Percentiles rank a stretch among this genome's conserved stretches.
phyloP scores from a whole-genome alignment of 139 green algal genomes.

The Chlorella sp. region DNA sequence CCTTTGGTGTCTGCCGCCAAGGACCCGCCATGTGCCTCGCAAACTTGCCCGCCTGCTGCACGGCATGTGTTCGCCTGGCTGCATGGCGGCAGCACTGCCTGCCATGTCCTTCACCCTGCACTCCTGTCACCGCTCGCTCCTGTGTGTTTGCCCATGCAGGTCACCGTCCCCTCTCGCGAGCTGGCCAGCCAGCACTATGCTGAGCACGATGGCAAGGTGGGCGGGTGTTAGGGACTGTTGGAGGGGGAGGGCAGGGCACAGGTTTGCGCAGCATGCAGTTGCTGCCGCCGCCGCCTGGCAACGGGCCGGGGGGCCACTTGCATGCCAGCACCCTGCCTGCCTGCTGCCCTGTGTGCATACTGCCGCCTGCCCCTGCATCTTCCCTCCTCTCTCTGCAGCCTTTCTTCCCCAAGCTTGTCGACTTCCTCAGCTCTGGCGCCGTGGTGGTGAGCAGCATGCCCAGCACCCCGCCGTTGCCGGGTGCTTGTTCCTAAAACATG shows the following conservation, averaged over 20 bases:
- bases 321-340: background rate
- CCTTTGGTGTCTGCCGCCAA: too few species aligned
- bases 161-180: conserved; percentile 60
- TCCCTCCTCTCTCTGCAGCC: conserved; percentile 25
- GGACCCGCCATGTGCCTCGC: too few species aligned
- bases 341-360: background rate
- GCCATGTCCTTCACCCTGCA: background rate
- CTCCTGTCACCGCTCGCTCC: background rate
- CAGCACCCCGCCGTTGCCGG: background rate
- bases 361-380: background rate
- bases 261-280: background rate
- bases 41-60: too few species aligned
- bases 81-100: background rate
- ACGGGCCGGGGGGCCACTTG: background rate
- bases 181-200: conserved; percentile 64
- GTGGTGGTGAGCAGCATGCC: conserved; percentile 46
- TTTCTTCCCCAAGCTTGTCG: conserved; percentile 73
- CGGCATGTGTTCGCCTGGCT: background rate
- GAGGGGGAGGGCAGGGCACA: background rate
- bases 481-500: too few species aligned
- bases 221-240: background rate
- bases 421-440: conserved; percentile 67
- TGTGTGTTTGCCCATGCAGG: conserved; percentile 21
- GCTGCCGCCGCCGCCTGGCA: background rate
- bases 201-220: conserved; percentile 55